Conservation (phyloP, 2,329 filamentous ascomycete species). For the Talaromyces sp. region DNA sequence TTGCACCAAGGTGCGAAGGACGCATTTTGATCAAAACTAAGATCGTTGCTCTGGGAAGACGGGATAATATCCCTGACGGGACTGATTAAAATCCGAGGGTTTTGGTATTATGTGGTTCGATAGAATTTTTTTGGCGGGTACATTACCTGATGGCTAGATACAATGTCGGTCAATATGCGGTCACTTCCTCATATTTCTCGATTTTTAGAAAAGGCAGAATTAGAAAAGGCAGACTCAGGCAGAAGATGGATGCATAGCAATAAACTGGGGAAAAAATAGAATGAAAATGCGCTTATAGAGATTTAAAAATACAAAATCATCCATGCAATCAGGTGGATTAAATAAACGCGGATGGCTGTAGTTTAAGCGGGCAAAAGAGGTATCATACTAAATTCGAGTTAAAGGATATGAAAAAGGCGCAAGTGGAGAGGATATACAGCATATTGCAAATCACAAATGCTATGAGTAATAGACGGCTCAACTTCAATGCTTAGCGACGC, state of each 20-base stretch:
- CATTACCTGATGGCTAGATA: background rate
- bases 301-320: background rate
- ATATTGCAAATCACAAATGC: background rate
- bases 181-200: background rate
- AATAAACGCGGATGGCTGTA: background rate
- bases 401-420: background rate
- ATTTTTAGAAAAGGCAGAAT: background rate
- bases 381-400: background rate
- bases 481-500: constrained; percentile 13
- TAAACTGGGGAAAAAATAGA: background rate
- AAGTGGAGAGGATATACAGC: background rate
- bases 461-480: background rate
- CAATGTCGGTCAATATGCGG: background rate
- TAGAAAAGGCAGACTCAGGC: background rate
- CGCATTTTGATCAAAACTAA: constrained; percentile 49
- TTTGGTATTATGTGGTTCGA: background rate
- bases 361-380: background rate
- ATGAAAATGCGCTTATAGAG: background rate
- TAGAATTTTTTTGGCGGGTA: background rate
- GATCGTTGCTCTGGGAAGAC: background rate
- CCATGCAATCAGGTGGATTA: background rate
- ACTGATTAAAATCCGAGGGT: background rate
- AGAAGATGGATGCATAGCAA: background rate
- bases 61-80: constrained; percentile 1
- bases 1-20: constrained; percentile 71